A percentile compares a stretch with the other conserved stretches of the same genome.
Conservation (phyloP, 2,329 filamentous ascomycete genomes). For the Corniculantispora saksenae region DNA sequence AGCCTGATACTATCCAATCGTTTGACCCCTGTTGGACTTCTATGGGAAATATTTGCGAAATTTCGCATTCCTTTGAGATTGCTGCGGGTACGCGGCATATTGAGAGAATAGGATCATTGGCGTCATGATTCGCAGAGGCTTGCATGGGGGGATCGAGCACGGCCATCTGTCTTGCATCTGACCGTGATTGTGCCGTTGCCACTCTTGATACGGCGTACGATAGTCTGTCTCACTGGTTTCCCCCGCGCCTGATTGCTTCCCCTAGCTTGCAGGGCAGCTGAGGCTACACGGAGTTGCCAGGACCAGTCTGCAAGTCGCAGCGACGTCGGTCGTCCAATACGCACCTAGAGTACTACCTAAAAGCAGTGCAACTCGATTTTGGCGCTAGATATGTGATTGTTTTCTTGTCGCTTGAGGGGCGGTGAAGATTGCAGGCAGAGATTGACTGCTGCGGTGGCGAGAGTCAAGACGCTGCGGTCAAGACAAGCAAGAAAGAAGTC, state of each 20-base stretch:
- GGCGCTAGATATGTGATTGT: constrained; percentile 11
- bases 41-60: too few species aligned
- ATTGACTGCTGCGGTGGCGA: background rate
- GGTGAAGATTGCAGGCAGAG: background rate
- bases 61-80: too few species aligned
- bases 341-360: background rate
- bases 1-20: too few species aligned
- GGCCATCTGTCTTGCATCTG: too few species aligned
- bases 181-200: too few species aligned
- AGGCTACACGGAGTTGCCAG: too few species aligned
- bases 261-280: background rate
- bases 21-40: too few species aligned
- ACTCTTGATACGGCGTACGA: background rate
- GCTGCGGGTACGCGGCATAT: too few species aligned
- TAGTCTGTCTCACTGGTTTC: constrained; percentile 6
- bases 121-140: too few species aligned
- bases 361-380: constrained; percentile 7
- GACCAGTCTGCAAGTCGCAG: background rate
- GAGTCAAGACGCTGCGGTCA: background rate
- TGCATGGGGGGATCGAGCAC: too few species aligned
- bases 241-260: background rate
- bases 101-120: too few species aligned
- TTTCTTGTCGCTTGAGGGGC: constrained; percentile 11
- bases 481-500: background rate
- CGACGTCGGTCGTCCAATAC: constrained; percentile 4